Evolutionary conservation across 768 basidiomycete species (phyloP).

Genomic region (Amanita subjunquillea): DNA sequence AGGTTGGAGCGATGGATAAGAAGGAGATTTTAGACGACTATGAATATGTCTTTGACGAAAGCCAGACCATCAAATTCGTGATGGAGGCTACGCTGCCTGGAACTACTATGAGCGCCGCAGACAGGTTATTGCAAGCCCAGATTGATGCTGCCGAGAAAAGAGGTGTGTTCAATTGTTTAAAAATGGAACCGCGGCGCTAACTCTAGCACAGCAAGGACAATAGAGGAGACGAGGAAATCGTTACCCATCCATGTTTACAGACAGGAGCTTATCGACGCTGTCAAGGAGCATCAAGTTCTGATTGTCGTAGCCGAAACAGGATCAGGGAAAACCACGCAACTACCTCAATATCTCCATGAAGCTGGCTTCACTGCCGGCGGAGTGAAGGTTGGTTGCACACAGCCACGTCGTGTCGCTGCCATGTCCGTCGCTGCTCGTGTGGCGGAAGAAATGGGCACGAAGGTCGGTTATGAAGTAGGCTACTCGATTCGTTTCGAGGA

Average conservation of each 20-base stretch:
- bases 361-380: conserved; percentile 89
- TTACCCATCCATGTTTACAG: conserved; percentile 89
- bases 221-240: conserved; percentile 90
- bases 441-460: conserved; percentile 96
- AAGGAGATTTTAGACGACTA: conserved; percentile 73
- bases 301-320: conserved; percentile 98
- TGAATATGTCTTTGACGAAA: conserved; percentile 98
- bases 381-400: conserved; percentile 89
- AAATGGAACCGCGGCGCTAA: conserved; percentile 1
- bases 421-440: conserved; percentile 99
- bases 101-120: conserved; percentile 69
- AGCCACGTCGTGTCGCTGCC: conserved; percentile 96
- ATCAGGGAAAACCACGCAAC: conserved; percentile 96
- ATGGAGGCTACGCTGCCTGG: conserved; percentile 72
- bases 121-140: conserved; percentile 75
- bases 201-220: conserved; percentile 53
- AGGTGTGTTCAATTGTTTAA: conserved; percentile 37
- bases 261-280: conserved; percentile 79
- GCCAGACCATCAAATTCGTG: conserved; percentile 92
- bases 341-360: conserved; percentile 97
- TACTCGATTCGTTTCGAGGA: conserved; percentile 99
- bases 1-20: conserved; percentile 88
- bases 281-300: conserved; percentile 86
- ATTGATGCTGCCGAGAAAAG: conserved; percentile 88
- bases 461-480: conserved; percentile 98